Evolutionary conservation across 768 basidiomycete genomes (phyloP), one percentile per base, ranked within the genome.

Genomic region (Ephemerocybe angulata): DNA sequence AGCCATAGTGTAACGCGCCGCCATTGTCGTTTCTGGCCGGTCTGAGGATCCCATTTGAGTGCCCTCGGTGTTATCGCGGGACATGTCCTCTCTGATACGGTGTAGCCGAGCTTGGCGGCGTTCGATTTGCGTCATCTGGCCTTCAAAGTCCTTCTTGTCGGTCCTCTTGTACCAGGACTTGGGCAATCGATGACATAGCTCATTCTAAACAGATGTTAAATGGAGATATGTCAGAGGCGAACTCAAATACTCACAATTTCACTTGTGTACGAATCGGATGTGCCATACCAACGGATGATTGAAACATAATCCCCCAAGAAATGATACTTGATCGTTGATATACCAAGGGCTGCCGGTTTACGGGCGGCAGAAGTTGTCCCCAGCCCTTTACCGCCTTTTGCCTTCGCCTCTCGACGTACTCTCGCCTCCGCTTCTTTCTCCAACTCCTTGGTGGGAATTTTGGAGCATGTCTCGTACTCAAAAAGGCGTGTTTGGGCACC

Each of bases 261-360:
- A 1, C 72, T 76, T 0, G 70, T 69, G 52, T 71, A 76, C 1
- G 61, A 64, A 42, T 78, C 72, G 2, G 69, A 69, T 1, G 71
- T 71, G 0, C 77, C 72, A 37, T 62, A 67, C 0, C 2, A 0
- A 0, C 25, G 19, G 8, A 77, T 73, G 0, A 50, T 41, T 0
- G 40, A 21, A 0, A 63, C 53, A 40, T 73, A 72, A 48, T 77
- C 67, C 0, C 68, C 70, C 0, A 78, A 52, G 0, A 67, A 59
- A 57, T 74, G 72, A 0, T 62, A 30, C 38, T 76, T 77, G 56
- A 65, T 68, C 2, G 68, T 75, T 0, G 17, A 15, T 0, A 73
- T 31, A 37, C 67, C 72, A 38, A 71, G 65, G 10, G 13, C 17
- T 46, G 58, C 61, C 29, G 1, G 4, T 25, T 28, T 21, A 13